These are phyloP conservation scores for Erodium trifolium DNA, from an alignment of 441 rosid species.

Conservation along the genomic window DNA sequence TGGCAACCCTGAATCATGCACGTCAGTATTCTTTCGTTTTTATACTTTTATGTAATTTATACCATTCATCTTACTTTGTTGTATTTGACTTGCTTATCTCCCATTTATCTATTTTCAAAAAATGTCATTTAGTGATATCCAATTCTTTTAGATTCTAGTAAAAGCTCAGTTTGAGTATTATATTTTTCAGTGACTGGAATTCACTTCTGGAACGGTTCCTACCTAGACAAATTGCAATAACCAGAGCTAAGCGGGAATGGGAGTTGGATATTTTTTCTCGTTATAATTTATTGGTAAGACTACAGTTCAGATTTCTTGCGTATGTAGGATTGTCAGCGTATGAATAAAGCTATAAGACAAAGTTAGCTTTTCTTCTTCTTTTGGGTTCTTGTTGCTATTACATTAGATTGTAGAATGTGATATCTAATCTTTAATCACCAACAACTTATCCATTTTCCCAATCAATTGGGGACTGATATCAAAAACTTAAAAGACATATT, in stretches of 20 bases:
- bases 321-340: not conserved
- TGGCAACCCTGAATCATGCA: conserved; percentile 83
- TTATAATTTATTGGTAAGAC: conserved; percentile 67
- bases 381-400: not conserved
- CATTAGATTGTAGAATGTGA: not conserved
- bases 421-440: not conserved
- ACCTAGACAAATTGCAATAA: conserved; percentile 93
- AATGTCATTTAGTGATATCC: too few species aligned
- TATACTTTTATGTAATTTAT: too few species aligned
- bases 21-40: conserved; percentile 41
- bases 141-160: not conserved
- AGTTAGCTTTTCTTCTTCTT: not conserved
- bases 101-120: too few species aligned
- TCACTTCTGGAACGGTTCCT: conserved; percentile 80
- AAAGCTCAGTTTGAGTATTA: conserved; percentile 19
- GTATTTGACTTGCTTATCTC: not conserved
- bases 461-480: too few species aligned
- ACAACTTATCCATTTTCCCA: too few species aligned
- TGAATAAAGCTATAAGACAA: not conserved
- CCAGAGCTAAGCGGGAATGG: conserved; percentile 93
- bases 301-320: conserved; percentile 9
- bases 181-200: conserved; percentile 68
- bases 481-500: not conserved
- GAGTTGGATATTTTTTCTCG: conserved; percentile 91
- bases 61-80: not conserved